Evolutionary conservation across 371 early-diverging fungal genomes (phyloP).

Genomic region (Actinomortierella wolfii): DNA sequence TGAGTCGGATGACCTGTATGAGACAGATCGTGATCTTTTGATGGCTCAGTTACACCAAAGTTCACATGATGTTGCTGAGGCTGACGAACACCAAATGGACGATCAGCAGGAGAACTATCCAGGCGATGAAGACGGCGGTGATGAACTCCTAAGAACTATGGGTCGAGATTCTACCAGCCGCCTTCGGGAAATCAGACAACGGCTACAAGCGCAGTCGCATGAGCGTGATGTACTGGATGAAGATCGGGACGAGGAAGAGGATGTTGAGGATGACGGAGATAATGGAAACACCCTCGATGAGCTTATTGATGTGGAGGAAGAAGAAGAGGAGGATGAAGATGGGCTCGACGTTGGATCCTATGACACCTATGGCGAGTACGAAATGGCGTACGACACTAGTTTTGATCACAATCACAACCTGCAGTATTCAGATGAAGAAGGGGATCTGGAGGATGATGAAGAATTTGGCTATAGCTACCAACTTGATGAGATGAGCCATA

Average conservation of each 20-base stretch:
- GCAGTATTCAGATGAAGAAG: slow-evolving; percentile 9
- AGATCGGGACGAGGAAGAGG: too few relatives aligned
- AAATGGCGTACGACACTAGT: slow-evolving; percentile 3
- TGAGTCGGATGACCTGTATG: slow-evolving; percentile 4
- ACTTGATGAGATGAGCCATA: background rate
- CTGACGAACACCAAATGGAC: background rate
- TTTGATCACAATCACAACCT: slow-evolving; percentile 11
- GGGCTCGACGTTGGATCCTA: background rate
- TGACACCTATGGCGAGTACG: slow-evolving; percentile 5
- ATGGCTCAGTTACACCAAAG: slow-evolving; percentile 2
- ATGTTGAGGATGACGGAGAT: too few relatives aligned
- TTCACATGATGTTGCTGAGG: slow-evolving; percentile 1
- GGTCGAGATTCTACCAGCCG: too few relatives aligned
- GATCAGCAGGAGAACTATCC: slow-evolving; percentile 11
- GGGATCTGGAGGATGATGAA: slow-evolving; percentile 13
- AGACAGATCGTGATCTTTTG: background rate
- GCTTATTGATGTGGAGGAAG: slow-evolving; percentile 9
- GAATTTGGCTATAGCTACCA: background rate
- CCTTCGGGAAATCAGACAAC: too few relatives aligned
- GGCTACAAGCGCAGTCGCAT: too few relatives aligned
- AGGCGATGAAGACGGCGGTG: too few relatives aligned
- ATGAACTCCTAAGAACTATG: too few relatives aligned
- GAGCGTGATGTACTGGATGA: too few relatives aligned
- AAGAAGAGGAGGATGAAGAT: background rate
- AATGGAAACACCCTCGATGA: background rate